Conservation (phyloP, 768 basidiomycete species). For the Serendipita vermifera region DNA sequence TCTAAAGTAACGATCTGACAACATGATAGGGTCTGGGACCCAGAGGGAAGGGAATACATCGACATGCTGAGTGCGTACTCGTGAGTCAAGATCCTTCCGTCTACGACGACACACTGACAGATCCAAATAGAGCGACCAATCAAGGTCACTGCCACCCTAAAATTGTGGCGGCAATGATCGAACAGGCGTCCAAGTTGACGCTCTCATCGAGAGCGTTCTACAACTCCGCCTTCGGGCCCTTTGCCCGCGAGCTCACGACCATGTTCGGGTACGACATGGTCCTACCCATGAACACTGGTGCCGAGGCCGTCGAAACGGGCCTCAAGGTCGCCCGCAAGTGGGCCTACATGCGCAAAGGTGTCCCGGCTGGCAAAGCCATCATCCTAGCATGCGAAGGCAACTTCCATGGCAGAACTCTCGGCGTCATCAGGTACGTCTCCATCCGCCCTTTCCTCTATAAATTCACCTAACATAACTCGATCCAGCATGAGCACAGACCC, state of each 20-base stretch:
- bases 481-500: conserved; percentile 88
- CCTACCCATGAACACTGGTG: conserved; percentile 97
- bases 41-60: conserved; percentile 89
- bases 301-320: conserved; percentile 96
- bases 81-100: conserved; percentile 34
- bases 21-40: conserved; percentile 79
- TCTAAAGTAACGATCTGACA: too few species aligned
- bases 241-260: conserved; percentile 69
- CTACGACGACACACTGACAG: not conserved
- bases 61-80: conserved; percentile 98
- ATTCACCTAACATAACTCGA: conserved; percentile 8
- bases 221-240: conserved; percentile 81
- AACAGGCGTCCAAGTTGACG: conserved; percentile 81
- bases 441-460: not conserved
- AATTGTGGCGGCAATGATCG: conserved; percentile 66
- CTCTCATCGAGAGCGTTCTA: conserved; percentile 95
- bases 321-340: conserved; percentile 94
- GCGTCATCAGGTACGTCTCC: conserved; percentile 68
- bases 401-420: conserved; percentile 90
- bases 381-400: conserved; percentile 79
- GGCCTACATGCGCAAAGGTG: conserved; percentile 83
- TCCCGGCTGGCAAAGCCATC: conserved; percentile 69
- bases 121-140: conserved; percentile 61
- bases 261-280: conserved; percentile 93
- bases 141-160: conserved; percentile 92